Evolutionary conservation across 257 asterid species (phyloP).

Genomic region (Fraxinus pennsylvanica): DNA sequence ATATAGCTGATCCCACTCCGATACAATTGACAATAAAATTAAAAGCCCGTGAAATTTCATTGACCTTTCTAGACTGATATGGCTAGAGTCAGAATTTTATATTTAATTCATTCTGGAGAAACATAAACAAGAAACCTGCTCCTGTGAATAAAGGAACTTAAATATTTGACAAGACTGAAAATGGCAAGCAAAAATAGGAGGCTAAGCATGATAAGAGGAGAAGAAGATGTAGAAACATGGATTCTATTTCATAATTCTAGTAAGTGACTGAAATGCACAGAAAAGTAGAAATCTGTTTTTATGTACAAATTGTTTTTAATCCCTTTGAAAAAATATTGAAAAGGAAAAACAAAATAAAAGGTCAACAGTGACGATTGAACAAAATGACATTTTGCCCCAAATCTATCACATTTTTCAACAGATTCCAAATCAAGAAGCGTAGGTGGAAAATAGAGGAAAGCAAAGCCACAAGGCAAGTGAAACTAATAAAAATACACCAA

Average conservation of each 20-base stretch:
- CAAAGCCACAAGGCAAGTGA: conserved; percentile 16
- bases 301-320: background rate
- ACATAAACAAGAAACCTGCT: conserved; percentile 7
- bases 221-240: background rate
- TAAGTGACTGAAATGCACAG: background rate
- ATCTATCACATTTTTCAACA: background rate
- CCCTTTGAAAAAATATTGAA: background rate
- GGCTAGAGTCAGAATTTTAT: background rate
- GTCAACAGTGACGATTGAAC: background rate
- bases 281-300: conserved; percentile 1
- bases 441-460: conserved; percentile 15
- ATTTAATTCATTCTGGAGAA: background rate
- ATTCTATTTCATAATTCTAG: background rate
- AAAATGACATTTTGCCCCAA: conserved; percentile 18
- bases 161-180: background rate
- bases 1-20: no score
- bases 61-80: background rate
- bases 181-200: background rate
- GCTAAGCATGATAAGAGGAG: background rate
- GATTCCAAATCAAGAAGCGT: conserved; percentile 17
- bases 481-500: conserved; percentile 11
- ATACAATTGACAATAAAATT: no score
- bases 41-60: background rate
- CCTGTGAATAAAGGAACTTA: background rate
- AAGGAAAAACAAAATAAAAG: background rate